phyloP scores from a whole-genome alignment of 345 rosid species.

The Populus euphratica region DNA sequence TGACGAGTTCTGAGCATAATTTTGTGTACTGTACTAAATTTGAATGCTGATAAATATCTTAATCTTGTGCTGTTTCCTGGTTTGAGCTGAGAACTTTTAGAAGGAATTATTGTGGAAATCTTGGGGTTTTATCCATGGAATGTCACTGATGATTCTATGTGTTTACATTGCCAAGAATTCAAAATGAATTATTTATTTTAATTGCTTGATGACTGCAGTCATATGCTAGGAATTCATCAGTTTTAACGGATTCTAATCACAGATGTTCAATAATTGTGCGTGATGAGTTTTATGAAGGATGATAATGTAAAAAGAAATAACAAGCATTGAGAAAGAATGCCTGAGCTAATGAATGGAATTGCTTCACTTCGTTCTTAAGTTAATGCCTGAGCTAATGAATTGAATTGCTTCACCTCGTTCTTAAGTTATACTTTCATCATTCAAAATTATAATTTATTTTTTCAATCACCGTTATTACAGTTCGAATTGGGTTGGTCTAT shows the following conservation, averaged over 20 bases:
- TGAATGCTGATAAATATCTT: background rate
- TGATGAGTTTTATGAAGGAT: background rate
- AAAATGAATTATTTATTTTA: background rate
- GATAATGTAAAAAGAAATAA: background rate
- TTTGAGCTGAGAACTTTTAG: background rate
- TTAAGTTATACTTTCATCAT: background rate
- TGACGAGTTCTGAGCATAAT: background rate
- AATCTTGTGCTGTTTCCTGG: background rate
- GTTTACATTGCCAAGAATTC: background rate
- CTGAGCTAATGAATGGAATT: background rate
- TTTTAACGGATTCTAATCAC: background rate
- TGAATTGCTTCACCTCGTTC: background rate
- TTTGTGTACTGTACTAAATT: background rate
- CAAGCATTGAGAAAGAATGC: background rate
- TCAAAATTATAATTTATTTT: conserved; percentile 2
- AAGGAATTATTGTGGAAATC: background rate
- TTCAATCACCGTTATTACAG: conserved; percentile 27
- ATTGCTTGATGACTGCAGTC: background rate
- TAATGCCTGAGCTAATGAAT: background rate
- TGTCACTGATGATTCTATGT: background rate
- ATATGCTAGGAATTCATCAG: background rate
- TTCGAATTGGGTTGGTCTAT: conserved; percentile 72
- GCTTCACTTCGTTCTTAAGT: background rate
- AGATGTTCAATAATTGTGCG: background rate
- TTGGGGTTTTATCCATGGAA: background rate